Evolutionary conservation across 257 asterid genomes (phyloP).

Genomic region (Solanum sejunctum): DNA sequence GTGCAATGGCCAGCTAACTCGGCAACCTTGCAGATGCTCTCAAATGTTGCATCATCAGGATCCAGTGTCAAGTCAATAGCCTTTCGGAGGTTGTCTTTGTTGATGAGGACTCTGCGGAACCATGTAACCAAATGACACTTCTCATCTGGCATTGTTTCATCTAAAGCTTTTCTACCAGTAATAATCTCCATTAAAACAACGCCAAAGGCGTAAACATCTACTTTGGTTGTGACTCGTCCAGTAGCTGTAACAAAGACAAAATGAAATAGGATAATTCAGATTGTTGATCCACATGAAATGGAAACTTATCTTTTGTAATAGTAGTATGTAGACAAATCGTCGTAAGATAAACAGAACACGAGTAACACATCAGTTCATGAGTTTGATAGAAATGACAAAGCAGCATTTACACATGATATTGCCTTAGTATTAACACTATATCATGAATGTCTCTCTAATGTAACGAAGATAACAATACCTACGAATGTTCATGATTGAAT

Average conservation of each 20-base stretch:
- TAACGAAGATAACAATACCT: neutral
- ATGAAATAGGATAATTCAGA: neutral
- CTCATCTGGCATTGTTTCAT: constrained; percentile 77
- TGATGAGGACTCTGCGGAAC: constrained; percentile 83
- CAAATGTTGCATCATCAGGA: constrained; percentile 63
- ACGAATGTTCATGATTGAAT: neutral
- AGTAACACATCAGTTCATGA: neutral
- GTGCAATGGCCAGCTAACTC: constrained; percentile 93
- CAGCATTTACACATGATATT: neutral
- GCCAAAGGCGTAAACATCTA: constrained; percentile 89
- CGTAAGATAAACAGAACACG: neutral
- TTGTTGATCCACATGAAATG: neutral
- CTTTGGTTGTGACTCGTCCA: constrained; percentile 90
- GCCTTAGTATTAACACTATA: neutral
- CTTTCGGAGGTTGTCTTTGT: constrained; percentile 59
- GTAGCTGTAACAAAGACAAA: constrained; percentile 42
- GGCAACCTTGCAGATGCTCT: constrained; percentile 73
- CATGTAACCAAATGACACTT: constrained; percentile 82
- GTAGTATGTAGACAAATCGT: neutral
- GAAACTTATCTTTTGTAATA: neutral
- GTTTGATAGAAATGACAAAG: neutral
- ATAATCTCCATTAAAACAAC: constrained; percentile 82
- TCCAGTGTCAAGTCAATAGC: constrained; percentile 61
- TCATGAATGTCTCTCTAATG: neutral
- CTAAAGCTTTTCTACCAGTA: constrained; percentile 77